These are phyloP conservation scores for Aspergillus flavus DNA, from an alignment of 2,329 filamentous ascomycete genomes.

Conservation along the genomic window DNA sequence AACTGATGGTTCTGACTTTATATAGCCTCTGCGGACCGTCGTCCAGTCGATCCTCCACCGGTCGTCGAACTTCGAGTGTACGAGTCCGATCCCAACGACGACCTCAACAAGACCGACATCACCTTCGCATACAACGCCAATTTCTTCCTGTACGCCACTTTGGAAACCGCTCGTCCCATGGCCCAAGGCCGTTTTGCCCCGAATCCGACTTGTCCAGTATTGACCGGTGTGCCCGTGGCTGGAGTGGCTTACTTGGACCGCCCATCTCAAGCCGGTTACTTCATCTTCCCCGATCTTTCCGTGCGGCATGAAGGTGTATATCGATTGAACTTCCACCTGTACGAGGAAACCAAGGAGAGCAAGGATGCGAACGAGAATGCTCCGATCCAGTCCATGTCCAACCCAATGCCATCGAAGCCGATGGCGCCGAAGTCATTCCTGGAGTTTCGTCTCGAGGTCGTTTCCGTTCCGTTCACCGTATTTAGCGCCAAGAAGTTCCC, in stretches of 20 bases:
- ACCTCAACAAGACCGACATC: slow-evolving; percentile 66
- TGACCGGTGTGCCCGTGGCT: slow-evolving; percentile 92
- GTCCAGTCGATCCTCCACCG: slow-evolving; percentile 90
- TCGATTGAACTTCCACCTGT: slow-evolving; percentile 86
- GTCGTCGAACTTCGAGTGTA: slow-evolving; percentile 89
- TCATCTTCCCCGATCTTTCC: slow-evolving; percentile 95
- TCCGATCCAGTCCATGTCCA: slow-evolving; percentile 38
- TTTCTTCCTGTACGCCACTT: slow-evolving; percentile 93
- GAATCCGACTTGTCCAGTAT: slow-evolving; percentile 73
- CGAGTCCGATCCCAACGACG: slow-evolving; percentile 61
- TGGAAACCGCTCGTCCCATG: slow-evolving; percentile 82
- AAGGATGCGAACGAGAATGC: slow-evolving; percentile 71
- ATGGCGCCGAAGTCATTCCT: slow-evolving; percentile 61
- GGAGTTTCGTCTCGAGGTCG: slow-evolving; percentile 85
- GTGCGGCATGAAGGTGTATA: slow-evolving; percentile 95
- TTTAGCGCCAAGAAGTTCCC: slow-evolving; percentile 99
- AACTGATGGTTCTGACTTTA: slow-evolving; percentile 17
- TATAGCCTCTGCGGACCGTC: slow-evolving; percentile 78
- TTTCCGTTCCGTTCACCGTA: slow-evolving; percentile 83
- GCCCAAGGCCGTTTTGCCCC: slow-evolving; percentile 75
- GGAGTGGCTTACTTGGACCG: slow-evolving; percentile 96
- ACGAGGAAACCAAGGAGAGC: slow-evolving; percentile 86
- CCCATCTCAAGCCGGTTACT: slow-evolving; percentile 79
- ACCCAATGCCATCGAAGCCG: slow-evolving; percentile 38
- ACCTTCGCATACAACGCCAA: slow-evolving; percentile 95